Percentiles rank a stretch among this genome's conserved stretches.
phyloP scores from a whole-genome alignment of 2,329 filamentous ascomycete species.

The Pseudophaeomoniella oleicola region DNA sequence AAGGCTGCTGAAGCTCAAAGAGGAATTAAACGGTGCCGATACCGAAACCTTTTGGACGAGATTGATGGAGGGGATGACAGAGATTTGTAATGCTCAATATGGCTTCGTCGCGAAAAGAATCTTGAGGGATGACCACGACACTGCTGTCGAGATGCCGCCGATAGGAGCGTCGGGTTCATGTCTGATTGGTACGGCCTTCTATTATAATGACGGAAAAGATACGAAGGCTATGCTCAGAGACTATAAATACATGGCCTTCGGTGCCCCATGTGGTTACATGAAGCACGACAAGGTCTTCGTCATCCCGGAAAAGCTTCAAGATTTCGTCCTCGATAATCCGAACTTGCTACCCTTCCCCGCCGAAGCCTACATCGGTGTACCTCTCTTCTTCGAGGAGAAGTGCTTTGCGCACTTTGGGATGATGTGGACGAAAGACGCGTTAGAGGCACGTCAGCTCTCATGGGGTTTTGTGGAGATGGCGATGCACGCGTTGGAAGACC shows the following conservation, averaged over 20 bases:
- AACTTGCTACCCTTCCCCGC: slow-evolving; percentile 45
- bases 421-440: slow-evolving; percentile 54
- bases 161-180: slow-evolving; percentile 47
- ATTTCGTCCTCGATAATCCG: slow-evolving; percentile 46
- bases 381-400: slow-evolving; percentile 49
- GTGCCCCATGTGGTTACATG: slow-evolving; percentile 54
- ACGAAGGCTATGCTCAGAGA: slow-evolving; percentile 40
- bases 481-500: slow-evolving; percentile 53
- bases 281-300: slow-evolving; percentile 57
- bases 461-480: slow-evolving; percentile 57
- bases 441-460: slow-evolving; percentile 38
- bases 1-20: slow-evolving; percentile 44
- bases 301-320: slow-evolving; percentile 46
- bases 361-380: slow-evolving; percentile 53
- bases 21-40: slow-evolving; percentile 34
- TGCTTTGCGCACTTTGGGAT: slow-evolving; percentile 58
- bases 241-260: slow-evolving; percentile 50
- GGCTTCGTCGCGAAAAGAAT: slow-evolving; percentile 54
- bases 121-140: slow-evolving; percentile 41
- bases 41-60: slow-evolving; percentile 49
- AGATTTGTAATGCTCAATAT: slow-evolving; percentile 50
- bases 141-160: slow-evolving; percentile 45
- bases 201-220: slow-evolving; percentile 46
- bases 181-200: slow-evolving; percentile 51
- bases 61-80: slow-evolving; percentile 49